Evolutionary conservation across 2,329 filamentous ascomycete genomes (phyloP).

Genomic region (Fusarium sp.): DNA sequence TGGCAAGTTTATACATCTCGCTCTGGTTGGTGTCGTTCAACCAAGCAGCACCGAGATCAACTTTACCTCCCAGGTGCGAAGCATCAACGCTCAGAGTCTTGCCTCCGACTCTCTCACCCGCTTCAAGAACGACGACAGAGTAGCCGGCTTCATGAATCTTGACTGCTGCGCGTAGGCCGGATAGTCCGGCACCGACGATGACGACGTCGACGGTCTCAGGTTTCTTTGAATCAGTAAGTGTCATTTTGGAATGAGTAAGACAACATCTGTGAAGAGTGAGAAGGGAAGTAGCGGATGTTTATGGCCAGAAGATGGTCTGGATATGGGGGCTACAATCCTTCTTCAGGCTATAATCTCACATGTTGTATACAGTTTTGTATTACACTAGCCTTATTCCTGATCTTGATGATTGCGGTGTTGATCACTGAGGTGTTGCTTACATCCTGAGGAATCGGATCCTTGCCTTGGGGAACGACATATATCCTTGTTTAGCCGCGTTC

Average conservation of each 20-base stretch:
- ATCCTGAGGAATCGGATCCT: background rate
- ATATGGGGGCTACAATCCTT: background rate
- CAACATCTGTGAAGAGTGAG: background rate
- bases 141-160: slow-evolving; percentile 51
- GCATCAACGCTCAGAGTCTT: slow-evolving; percentile 49
- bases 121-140: slow-evolving; percentile 59
- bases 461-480: background rate
- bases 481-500: background rate
- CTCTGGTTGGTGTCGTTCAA: slow-evolving; percentile 41
- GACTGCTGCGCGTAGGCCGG: slow-evolving; percentile 51
- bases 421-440: slow-evolving; percentile 8
- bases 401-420: background rate
- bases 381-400: background rate
- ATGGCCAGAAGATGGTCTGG: background rate
- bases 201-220: slow-evolving; percentile 28
- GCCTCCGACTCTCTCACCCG: slow-evolving; percentile 61
- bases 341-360: slow-evolving; percentile 25
- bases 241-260: slow-evolving; percentile 13
- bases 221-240: background rate
- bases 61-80: slow-evolving; percentile 8
- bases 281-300: background rate
- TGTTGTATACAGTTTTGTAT: background rate
- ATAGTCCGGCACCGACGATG: slow-evolving; percentile 47
- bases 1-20: slow-evolving; percentile 34
- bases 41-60: slow-evolving; percentile 45